phyloP scores from a whole-genome alignment of 768 basidiomycete genomes.

The Boletus reticuloceps region DNA sequence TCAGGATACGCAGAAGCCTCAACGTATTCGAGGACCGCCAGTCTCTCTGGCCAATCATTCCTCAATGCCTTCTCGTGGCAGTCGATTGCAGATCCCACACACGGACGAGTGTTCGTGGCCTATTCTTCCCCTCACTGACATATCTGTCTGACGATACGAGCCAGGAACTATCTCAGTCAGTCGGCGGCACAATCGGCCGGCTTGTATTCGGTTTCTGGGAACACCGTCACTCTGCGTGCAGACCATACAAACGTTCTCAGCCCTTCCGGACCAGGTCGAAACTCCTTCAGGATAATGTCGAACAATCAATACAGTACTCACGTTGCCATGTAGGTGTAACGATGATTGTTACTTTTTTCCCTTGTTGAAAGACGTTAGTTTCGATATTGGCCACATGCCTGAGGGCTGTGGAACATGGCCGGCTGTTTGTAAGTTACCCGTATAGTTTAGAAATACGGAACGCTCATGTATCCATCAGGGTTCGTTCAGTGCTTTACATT shows the following conservation, averaged over 20 bases:
- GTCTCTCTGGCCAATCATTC: conserved; percentile 49
- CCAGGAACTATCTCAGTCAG: conserved; percentile 44
- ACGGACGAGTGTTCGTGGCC: conserved; percentile 32
- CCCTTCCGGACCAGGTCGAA: conserved; percentile 31
- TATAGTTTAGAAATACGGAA: background rate
- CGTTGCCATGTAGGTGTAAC: conserved; percentile 30
- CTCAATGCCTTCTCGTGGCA: conserved; percentile 33
- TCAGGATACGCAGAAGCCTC: conserved; percentile 31
- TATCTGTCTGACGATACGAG: background rate
- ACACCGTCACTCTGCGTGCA: conserved; percentile 33
- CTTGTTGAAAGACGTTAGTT: conserved; percentile 9
- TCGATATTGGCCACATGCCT: conserved; percentile 39
- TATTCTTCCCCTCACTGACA: background rate
- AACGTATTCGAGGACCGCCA: conserved; percentile 45
- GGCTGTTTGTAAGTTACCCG: conserved; percentile 29
- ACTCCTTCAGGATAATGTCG: conserved; percentile 35
- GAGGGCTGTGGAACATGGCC: conserved; percentile 41
- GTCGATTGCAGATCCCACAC: conserved; percentile 32
- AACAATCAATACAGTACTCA: conserved; percentile 32
- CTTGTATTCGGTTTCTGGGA: conserved; percentile 52
- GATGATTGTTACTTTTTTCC: background rate
- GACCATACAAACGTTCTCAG: conserved; percentile 32
- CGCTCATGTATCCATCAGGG: conserved; percentile 18
- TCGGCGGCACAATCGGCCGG: conserved; percentile 51
- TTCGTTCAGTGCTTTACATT: conserved; percentile 8